Evolutionary conservation across 106 monocot genomes (phyloP), one percentile per base, ranked within the genome.

Genomic region (Acanthochlamys bracteata): DNA sequence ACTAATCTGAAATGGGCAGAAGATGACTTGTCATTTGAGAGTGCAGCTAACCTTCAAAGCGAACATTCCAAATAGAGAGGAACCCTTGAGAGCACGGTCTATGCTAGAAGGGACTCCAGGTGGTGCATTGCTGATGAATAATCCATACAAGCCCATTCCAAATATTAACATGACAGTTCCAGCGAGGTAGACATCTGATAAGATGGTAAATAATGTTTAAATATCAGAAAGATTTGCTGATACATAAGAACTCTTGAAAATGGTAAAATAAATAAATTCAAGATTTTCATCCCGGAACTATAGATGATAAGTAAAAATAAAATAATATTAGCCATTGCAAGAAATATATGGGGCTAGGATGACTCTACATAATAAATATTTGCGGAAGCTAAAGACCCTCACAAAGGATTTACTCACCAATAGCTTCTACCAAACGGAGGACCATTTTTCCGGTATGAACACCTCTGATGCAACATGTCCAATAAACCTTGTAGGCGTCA

Each of bases 161-260:
- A 93, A 93, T 71, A 93, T 88, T 53, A 88, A 71, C 93, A 93
- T 93, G 16, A 93, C 88, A 24, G 93, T 93, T 66, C 93, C 93
- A 66, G 93, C 93, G 57, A 93, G 85, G 40, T 88, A 88, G 27
- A 93, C 88, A 85, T 93, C 88, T 93, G 61, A 2, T 9, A 17
- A 49, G 2, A 14, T 10, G 10, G 9, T 49, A 49, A 14, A 49
- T 43, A 43, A 8, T 13, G 43, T 13, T 8, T 43, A 43, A 7
- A 43, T 43, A 43, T 8, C 13, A 13, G 13, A 8, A 7, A 13
- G 7, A 43, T 43, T 13, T 7, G 43, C 43, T 43, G 43, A n/a
- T n/a, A n/a, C n/a, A n/a, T 6, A 33, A 33, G 33, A 33, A 33
- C 33, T 33, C 33, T 6, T 33, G 6, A 33, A 33, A 33, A 33